Evolutionary conservation across 805 yeast genomes (phyloP), one percentile per base, ranked within the genome.

Genomic region (Wickerhamiella musiphila): DNA sequence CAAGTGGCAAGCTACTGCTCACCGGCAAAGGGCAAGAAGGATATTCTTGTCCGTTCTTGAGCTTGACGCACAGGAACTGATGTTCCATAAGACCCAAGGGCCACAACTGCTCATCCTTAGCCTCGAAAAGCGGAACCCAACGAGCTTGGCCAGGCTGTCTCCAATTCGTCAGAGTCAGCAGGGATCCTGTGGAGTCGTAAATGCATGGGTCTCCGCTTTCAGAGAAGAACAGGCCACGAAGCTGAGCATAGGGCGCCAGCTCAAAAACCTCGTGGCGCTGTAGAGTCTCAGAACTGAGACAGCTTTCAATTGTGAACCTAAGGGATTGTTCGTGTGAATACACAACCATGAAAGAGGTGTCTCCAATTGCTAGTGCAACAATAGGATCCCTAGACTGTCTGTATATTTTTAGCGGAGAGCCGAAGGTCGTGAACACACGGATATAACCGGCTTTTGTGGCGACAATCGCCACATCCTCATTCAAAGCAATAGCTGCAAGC

Each of bases 191-290:
- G 20, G 63, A 59, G n/a, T 92, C 94, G 34, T 74, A 77, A 5
- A 84, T 51, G 40, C 90, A 78, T 1, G 98, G 98, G 51, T 86
- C 95, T 14, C 93, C 93, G 45, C 68, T 74, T 28, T 74, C 73
- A 26, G 81, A 76, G 60, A 86, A 90, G 47, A 90, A 83, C n/a
- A 79, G 51, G 2, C 84, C 75, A 40, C 68, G 70, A 41, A 77
- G 52, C 11, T 11, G 25, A 8, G 35, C 29, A 31, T 49, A 32
- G 17, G 39, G 57, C 54, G 45, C 57, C 64, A 47, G 40, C 21
- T 49, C 61, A 23, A 50, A 38, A 4, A 34, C 39, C 33, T 44
- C 60, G 43, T 34, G 44, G 36, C 45, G 45, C 36, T 57, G 61
- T 11, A 28, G 17, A n/a, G 42, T 38, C 33, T 57, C 65, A 28